These are phyloP conservation scores for Magnaporthiopsis poae DNA, from an alignment of 2,329 filamentous ascomycete genomes.

Conservation along the genomic window DNA sequence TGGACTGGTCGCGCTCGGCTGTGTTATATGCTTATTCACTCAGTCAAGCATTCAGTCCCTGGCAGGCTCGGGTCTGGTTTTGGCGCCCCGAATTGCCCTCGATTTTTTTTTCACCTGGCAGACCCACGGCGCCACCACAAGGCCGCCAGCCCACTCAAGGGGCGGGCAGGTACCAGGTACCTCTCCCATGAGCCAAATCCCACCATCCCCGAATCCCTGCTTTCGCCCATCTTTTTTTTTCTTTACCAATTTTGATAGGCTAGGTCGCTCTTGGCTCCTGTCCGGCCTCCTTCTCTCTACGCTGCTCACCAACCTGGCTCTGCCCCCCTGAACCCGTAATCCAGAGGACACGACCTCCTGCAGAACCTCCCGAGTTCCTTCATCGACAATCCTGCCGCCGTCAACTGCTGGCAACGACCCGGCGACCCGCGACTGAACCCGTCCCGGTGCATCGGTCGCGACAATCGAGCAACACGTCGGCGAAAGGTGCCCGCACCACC, in stretches of 20 bases:
- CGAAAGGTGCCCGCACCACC: not conserved
- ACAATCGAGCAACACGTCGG: conserved; percentile 2
- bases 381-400: not conserved
- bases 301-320: not conserved
- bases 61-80: not conserved
- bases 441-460: conserved; percentile 2
- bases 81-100: not conserved
- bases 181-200: not conserved
- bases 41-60: not conserved
- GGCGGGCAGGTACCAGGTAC: conserved; percentile 1
- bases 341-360: conserved; percentile 3
- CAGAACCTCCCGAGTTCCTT: not conserved
- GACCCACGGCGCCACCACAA: not conserved
- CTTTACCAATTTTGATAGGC: conserved; percentile 1
- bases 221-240: conserved; percentile 4
- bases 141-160: not conserved
- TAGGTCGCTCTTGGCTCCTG: not conserved
- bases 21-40: not conserved
- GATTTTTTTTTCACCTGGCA: not conserved
- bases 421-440: not conserved
- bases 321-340: not conserved
- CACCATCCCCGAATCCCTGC: not conserved
- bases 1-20: not conserved
- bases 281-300: not conserved
- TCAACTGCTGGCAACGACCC: not conserved